Conservation (phyloP, 768 basidiomycete species). For the Chalciporus piperatus region DNA sequence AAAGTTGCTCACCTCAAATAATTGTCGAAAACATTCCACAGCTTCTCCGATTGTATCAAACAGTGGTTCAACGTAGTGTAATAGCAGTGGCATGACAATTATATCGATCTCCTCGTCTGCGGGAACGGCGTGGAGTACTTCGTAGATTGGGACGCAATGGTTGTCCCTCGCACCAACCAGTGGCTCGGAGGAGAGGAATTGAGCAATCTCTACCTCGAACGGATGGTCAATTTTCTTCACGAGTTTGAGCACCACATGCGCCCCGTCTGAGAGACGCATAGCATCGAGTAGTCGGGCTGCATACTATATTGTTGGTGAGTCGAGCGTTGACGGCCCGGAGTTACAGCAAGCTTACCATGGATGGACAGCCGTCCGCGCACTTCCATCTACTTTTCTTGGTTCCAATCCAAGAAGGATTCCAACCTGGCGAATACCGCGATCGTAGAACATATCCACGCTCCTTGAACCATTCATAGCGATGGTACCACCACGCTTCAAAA, state of each 20-base stretch:
- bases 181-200: not conserved
- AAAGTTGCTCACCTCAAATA: slow-evolving; percentile 25
- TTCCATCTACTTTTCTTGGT: not conserved
- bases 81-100: slow-evolving; percentile 31
- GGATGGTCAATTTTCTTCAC: no score
- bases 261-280: no score
- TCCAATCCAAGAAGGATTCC: slow-evolving; percentile 1
- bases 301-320: slow-evolving; percentile 17
- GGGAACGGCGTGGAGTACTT: slow-evolving; percentile 10
- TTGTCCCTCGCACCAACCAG: slow-evolving; percentile 6
- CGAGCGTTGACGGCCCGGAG: not conserved
- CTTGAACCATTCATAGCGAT: not conserved
- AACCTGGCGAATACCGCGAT: not conserved
- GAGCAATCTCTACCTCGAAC: no score
- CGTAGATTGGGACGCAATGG: slow-evolving; percentile 27
- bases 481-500: not conserved
- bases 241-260: no score
- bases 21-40: slow-evolving; percentile 27
- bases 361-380: not conserved
- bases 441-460: slow-evolving; percentile 1
- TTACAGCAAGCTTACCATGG: slow-evolving; percentile 6
- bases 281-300: no score
- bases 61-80: slow-evolving; percentile 10
- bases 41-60: slow-evolving; percentile 17
- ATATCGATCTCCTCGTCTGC: slow-evolving; percentile 12